Base-by-base conservation (phyloP, 2,329 filamentous ascomycete genomes). In the Waltergamsia citrina region DNA sequence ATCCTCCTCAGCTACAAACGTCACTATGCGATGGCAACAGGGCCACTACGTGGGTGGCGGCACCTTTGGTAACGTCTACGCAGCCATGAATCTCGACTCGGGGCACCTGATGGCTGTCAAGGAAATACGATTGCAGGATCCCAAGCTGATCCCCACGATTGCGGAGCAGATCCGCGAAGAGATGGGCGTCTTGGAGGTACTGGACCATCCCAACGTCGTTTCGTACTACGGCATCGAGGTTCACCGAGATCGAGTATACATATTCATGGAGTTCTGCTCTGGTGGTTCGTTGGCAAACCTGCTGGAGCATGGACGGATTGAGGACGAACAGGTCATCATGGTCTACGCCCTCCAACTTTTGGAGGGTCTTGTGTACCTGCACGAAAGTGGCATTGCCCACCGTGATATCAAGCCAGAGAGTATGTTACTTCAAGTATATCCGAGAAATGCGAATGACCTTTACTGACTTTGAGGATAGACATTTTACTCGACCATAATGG, bases 211-310 rank as follows among this genome's bases (percentile, higher is more conserved):
- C 16, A 98, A 98, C 53, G 85, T 98, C 40, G 93, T 98, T 16
- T 90, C 87, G 8, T 98, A 98, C 60, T 92, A 92, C 52, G 92
- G 92, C 38, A 96, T 98, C 50, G 92, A 98, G 57, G 92, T 95
- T 3, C 92, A 98, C 59, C 78, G 92, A 42, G 92, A 98, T 67
- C 92, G 94, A 53, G 92, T 98, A n/a, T 98, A 96, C 59, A 95
- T 98, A 45, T 98, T 98, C 56, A 98, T 98, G 92, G 92, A 98
- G 58, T 96, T 94, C 59, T 98, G 92, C 57, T 93, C 87, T 5
- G 90, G 92, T 33, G 92, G 92, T 15, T 96, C 90, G 12, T 69
- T 98, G 32, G 88, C 92, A 27, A 83, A 76, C 33, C 65, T 98
- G 34, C 68, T 98, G 27, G 92, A 98, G 56, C 90, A 98, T 51